Base-by-base conservation (phyloP, 768 basidiomycete species). In the Amanita subjunquillea region DNA sequence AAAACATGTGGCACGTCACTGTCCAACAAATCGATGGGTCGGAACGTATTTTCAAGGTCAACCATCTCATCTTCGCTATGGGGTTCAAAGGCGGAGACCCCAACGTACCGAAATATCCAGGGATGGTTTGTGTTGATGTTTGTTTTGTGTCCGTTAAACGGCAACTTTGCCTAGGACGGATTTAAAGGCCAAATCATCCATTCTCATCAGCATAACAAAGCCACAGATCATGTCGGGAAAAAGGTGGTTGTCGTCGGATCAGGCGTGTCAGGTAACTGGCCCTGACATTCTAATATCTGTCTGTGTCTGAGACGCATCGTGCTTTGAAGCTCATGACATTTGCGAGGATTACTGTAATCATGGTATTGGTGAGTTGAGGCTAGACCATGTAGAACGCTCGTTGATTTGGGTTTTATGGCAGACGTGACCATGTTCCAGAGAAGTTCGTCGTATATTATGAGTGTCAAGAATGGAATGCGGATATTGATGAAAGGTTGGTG, bases 211-310 rank as follows among this genome's bases (percentile, higher is more conserved):
- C 79, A 86, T 63, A 70, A 73, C 38, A 68, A 62, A 13, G 81
- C 82, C 0, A 64, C 68, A 6, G 79, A 80, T 40, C 80, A 81
- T 57, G 41, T 61, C 2, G 86, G 83, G 12, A 87, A 87, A 67
- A 88, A 82, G 60, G 83, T 86, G 0, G 71, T 82, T 2, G 78
- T 89, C 2, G 66, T 88, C 3, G 86, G 86, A 2, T 73, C 84
- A 8, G 79, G 79, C 48, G 83, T 82, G 10, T 82, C 83, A 20
- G 71, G 72, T 71, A 39, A 30, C 58, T 40, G 4, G 30, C 5
- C 54, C 34, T 23, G 6, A 8, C 29, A 76, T 67, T 39, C 13
- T 5, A 3, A 3, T 77, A 73, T 30, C 5, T 22, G 1, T 72
- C 42, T 10, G 39, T 45, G 42, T 23, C 22, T 39, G 23, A 42